Evolutionary conservation across 805 yeast species (phyloP), one percentile per base, ranked within the genome.

Genomic region (Scheffersomyces stipitis): DNA sequence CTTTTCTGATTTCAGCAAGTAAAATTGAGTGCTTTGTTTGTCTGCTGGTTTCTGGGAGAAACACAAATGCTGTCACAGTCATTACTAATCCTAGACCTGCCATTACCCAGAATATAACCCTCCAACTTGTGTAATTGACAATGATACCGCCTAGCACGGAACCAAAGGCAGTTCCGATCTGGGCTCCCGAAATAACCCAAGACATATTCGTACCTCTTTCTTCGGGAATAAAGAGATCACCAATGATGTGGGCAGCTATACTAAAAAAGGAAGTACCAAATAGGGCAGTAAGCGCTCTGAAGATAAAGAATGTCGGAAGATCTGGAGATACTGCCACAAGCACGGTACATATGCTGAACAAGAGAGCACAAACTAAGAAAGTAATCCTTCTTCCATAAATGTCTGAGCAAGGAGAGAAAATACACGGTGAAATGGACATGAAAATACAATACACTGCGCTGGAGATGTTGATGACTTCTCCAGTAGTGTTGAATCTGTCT

Each of bases 201-300:
- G 78, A 71, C 70, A 76, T 69, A 1, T 75, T 76, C 7, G 57
- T 58, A 3, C 81, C 83, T 46, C 83, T 55, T 44, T 73, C 69
- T 14, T 62, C 64, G 0, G 81, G 81, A 4, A 54, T 55, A 48
- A 66, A 74, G 27, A 76, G 64, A 50, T 77, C 83, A 14, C 76
- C 74, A 10, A 77, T 58, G 8, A 76, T 61, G 14, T 66, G 63
- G 3, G 79, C 80, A 3, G 81, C 81, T 18, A 76, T 62, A 26
- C 75, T 59, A 54, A 78, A 76, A 41, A 76, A 76, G 0, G 78
- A 66, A 1, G 82, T 75, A 4, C 81, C 83, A 48, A 73, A 71
- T 7, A 78, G 46, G 0, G 78, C 82, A n/a, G 73, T 59, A 9
- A 69, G 34, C 3, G 73, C 64, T 48, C 83, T 55, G 42, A 76